Evolutionary conservation across 768 basidiomycete species (phyloP), one percentile per base, ranked within the genome.

Genomic region (Collybia sp.): DNA sequence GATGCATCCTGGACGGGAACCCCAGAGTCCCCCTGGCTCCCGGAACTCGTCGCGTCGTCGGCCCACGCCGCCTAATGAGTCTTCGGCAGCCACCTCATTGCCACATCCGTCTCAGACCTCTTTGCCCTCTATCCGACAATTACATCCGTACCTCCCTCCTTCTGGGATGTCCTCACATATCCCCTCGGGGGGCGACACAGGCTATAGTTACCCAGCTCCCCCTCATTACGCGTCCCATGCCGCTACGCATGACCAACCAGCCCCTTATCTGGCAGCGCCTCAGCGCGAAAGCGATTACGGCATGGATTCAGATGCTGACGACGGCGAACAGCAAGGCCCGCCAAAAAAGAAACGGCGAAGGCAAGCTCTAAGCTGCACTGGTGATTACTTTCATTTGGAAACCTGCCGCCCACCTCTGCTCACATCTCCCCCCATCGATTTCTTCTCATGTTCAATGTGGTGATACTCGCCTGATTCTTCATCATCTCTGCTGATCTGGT

Each of bases 361-460:
- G 38, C 88, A 91, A 60, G 88, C 88, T 33, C 66, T 91, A 54
- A 91, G 88, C 59, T 91, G 88, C 64, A 91, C 88, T 44, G 88
- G 88, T 88, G 61, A 68, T 75, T 67, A 54, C 53, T 53, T 50
- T 50, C 51, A 44, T 40, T 46, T 49, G 54, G 56, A 53, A n/a
- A n/a, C n/a, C 49, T 46, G 51, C 53, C 58, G 40, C 56, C 43
- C 39, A 39, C 41, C 45, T 33, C 12, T 15, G 39, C 44, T 50
- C 55, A 43, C 33, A 45, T 56, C 45, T 45, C 30, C 44, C 45
- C 54, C 51, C 54, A 54, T 62, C 55, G 47, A 50, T 54, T 52
- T 50, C 53, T 48, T 50, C 46, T 58, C 54, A 20, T 41, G 51
- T 47, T 35, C 40, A 38, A 44, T 43, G 45, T 44, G 44, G 46